Percentiles rank a stretch among this genome's conserved stretches.
Conservation (phyloP, 2,329 filamentous ascomycete genomes). For the Tolypocladium pustulatum region DNA sequence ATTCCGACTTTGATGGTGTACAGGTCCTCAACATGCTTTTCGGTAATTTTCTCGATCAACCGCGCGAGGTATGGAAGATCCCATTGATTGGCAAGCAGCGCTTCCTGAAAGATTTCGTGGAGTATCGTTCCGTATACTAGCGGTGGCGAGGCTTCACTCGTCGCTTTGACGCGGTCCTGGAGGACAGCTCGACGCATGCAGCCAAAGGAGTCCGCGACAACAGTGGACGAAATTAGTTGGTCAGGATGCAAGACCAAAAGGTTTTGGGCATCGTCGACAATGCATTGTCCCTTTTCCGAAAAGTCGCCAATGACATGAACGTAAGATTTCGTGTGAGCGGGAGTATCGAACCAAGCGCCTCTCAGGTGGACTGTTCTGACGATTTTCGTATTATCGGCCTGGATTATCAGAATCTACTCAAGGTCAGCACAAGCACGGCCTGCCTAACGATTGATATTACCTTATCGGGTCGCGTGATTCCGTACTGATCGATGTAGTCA, state of each 20-base stretch:
- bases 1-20: conserved; percentile 76
- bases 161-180: conserved; percentile 89
- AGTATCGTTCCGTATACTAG: conserved; percentile 89
- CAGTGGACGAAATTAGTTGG: conserved; percentile 87
- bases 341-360: conserved; percentile 78
- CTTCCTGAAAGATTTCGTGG: conserved; percentile 91
- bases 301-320: conserved; percentile 83
- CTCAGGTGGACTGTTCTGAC: conserved; percentile 64
- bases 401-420: conserved; percentile 64
- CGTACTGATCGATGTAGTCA: conserved; percentile 54
- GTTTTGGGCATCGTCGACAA: conserved; percentile 72
- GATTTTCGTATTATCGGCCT: conserved; percentile 61
- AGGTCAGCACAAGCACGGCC: conserved; percentile 7
- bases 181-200: conserved; percentile 86
- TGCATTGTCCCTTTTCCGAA: conserved; percentile 56
- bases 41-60: conserved; percentile 58
- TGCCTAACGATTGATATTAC: conserved; percentile 28
- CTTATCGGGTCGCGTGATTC: conserved; percentile 57
- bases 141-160: conserved; percentile 65
- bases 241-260: conserved; percentile 91
- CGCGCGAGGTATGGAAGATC: conserved; percentile 54
- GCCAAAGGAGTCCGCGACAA: conserved; percentile 91
- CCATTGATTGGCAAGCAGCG: conserved; percentile 76
- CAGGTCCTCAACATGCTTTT: conserved; percentile 75
- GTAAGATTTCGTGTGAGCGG: conserved; percentile 62